Base-by-base conservation (phyloP, 768 basidiomycete genomes). In the Tricholoma furcatifolium region DNA sequence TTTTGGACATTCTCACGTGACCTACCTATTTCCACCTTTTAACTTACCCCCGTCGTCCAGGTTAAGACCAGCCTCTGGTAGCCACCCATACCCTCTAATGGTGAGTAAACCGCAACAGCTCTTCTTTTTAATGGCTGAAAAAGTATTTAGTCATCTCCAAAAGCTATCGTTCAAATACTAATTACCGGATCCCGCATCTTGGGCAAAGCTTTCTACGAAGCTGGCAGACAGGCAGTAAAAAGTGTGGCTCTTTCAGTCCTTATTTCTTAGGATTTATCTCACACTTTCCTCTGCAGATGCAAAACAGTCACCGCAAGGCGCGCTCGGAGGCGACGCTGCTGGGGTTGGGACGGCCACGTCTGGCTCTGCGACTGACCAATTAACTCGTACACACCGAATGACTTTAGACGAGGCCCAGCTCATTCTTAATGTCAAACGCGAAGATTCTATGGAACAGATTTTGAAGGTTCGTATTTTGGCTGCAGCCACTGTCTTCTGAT, bases 401-500 rank as follows among this genome's bases (percentile, higher is more conserved):
- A 93, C 93, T 6, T 62, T 96, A 60, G 95, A 98, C 60, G 97
- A 99, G 73, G 97, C 96, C 17, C 87, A 87, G 62, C 74, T 97
- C 53, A 93, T 99, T 63, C 73, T 99, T 56, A 98, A 99, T 67
- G 73, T 82, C 18, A 95, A 93, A 68, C 81, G 82, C 34, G 88
- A 79, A 18, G 88, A 91, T 20, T 62, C 74, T 0, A 65, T 88
- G 64, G 87, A 93, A 65, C 76, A 72, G 40, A 73, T 95, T 21
- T 65, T 90, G 35, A 86, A 90, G 79, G 95, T 90, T 64, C 62
- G 74, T 30, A 24, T 11, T 15, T 35, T 12, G n/a, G 4, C 27
- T 27, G 15, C 27, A 53, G 10, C 8, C 3, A 31, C 32, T 11
- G n/a, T 15, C 30, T 39, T 47, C 15, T 14, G 20, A 47, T 47